Percentiles rank a stretch among this genome's conserved stretches.
Conservation (phyloP, 2,329 filamentous ascomycete genomes). For the Neofusicoccum cordaticola region DNA sequence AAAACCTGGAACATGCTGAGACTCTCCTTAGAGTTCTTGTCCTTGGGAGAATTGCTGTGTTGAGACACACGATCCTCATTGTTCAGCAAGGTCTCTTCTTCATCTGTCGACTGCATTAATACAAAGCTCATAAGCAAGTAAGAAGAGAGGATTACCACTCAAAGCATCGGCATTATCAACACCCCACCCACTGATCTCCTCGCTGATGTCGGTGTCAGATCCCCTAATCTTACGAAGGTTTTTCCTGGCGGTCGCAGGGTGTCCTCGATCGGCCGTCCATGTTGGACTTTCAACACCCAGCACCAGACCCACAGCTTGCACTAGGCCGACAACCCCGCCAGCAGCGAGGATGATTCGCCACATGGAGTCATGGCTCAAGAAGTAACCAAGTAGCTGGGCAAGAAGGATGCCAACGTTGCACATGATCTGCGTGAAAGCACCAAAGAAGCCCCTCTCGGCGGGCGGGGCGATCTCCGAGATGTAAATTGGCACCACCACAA, state of each 20-base stretch:
- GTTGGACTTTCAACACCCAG: constrained; percentile 78
- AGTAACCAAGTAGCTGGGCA: constrained; percentile 82
- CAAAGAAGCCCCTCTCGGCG: constrained; percentile 71
- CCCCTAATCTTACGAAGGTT: constrained; percentile 76
- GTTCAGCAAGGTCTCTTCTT: constrained; percentile 69
- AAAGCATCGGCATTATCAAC: constrained; percentile 28
- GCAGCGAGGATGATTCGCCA: constrained; percentile 83
- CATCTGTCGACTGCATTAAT: constrained; percentile 42
- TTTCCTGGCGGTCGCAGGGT: constrained; percentile 59
- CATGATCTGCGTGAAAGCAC: constrained; percentile 82
- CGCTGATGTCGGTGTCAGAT: constrained; percentile 62
- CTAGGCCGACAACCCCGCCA: constrained; percentile 65
- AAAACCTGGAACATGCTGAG: constrained; percentile 56
- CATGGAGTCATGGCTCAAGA: constrained; percentile 71
- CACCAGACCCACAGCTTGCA: constrained; percentile 68
- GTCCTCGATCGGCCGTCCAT: constrained; percentile 72
- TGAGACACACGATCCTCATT: constrained; percentile 27
- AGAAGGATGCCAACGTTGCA: constrained; percentile 87
- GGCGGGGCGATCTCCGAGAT: constrained; percentile 84
- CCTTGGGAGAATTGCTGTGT: constrained; percentile 20
- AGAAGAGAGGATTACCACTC: constrained; percentile 25
- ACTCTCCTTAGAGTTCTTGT: constrained; percentile 32
- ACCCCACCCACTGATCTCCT: constrained; percentile 62
- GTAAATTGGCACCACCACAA: constrained; percentile 91
- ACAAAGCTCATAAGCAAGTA: background rate